phyloP scores from a whole-genome alignment of 2,329 filamentous ascomycete species.

The Coniochaeta ligniaria region DNA sequence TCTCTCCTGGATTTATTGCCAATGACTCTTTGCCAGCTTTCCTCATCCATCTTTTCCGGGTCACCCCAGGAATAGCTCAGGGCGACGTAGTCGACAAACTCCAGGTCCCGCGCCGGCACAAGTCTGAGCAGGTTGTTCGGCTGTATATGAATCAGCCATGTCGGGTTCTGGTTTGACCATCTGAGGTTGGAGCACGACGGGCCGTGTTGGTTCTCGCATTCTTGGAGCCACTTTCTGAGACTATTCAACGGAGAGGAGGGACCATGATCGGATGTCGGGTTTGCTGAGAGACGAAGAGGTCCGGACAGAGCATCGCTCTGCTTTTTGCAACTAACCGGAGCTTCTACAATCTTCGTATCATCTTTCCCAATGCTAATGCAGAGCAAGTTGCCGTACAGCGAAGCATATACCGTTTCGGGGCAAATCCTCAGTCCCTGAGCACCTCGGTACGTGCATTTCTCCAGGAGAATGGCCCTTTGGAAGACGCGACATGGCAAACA shows the following conservation, averaged over 20 bases:
- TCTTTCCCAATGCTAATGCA: not conserved
- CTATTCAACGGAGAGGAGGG: not conserved
- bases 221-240: slow-evolving; percentile 5
- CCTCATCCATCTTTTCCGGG: slow-evolving; percentile 12
- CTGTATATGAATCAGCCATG: slow-evolving; percentile 16
- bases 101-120: slow-evolving; percentile 6
- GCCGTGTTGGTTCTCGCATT: slow-evolving; percentile 14
- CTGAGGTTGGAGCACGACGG: slow-evolving; percentile 15
- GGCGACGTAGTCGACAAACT: slow-evolving; percentile 14
- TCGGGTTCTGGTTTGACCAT: slow-evolving; percentile 16
- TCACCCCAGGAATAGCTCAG: slow-evolving; percentile 20
- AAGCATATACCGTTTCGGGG: not conserved
- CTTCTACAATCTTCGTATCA: not conserved
- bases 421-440: not conserved
- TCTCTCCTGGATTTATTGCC: slow-evolving; percentile 13
- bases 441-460: not conserved
- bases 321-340: not conserved
- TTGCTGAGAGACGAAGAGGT: not conserved
- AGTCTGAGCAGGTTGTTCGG: slow-evolving; percentile 8
- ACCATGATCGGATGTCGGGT: slow-evolving; percentile 7
- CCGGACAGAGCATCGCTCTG: not conserved
- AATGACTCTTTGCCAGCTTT: slow-evolving; percentile 16
- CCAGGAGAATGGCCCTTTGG: not conserved
- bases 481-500: not conserved
- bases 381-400: not conserved